These are phyloP conservation scores for Pugionium dolabratum DNA, from an alignment of 345 rosid genomes.

Conservation along the genomic window DNA sequence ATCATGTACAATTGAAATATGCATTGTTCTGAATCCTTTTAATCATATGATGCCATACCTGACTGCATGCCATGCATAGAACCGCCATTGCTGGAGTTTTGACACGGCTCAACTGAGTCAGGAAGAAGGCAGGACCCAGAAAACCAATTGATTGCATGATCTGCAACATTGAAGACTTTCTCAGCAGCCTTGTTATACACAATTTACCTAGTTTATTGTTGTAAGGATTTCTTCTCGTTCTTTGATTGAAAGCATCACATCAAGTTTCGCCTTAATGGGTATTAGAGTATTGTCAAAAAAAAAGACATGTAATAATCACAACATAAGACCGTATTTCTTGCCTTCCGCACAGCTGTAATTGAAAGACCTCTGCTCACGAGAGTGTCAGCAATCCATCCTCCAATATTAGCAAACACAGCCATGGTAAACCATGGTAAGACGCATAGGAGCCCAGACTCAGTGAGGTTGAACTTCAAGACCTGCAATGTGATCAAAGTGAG, in stretches of 20 bases:
- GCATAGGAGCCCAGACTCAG: conserved; percentile 89
- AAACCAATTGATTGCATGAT: conserved; percentile 98
- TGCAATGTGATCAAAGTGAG: conserved; percentile 39
- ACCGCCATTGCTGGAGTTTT: conserved; percentile 94
- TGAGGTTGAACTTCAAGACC: conserved; percentile 97
- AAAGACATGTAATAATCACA: conserved; percentile 13
- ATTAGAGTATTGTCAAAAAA: not conserved
- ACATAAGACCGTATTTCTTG: conserved; percentile 41
- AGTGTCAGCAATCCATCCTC: conserved; percentile 99
- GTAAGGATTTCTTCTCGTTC: not conserved
- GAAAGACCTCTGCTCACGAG: conserved; percentile 92
- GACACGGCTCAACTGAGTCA: conserved; percentile 78
- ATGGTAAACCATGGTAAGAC: conserved; percentile 98
- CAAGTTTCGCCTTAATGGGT: conserved; percentile 7
- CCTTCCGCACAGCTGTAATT: conserved; percentile 92
- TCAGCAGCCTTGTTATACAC: conserved; percentile 7
- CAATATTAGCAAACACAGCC: conserved; percentile 89
- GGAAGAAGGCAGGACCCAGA: conserved; percentile 94
- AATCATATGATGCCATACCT: conserved; percentile 50
- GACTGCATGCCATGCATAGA: conserved; percentile 98
- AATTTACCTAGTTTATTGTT: not conserved
- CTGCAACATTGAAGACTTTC: conserved; percentile 49
- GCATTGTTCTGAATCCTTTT: conserved; percentile 10
- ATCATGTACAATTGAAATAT: not conserved
- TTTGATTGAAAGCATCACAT: not conserved